Evolutionary conservation across 1,284 basidiomycete species (phyloP).

Genomic region (Ganoderma lingzhi): DNA sequence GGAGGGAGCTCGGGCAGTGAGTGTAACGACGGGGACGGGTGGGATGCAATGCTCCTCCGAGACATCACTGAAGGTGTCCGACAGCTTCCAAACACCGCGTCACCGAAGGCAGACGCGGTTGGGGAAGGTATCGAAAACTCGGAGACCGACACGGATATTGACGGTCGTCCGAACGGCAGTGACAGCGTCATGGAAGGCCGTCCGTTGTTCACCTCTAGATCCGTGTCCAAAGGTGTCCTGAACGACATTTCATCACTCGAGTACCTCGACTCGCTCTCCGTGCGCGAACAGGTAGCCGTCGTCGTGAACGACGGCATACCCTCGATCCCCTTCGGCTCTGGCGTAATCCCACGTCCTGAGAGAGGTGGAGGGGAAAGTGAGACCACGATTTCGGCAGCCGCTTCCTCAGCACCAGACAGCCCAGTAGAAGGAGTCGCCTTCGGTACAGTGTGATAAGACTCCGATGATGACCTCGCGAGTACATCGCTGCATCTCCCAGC

Average conservation of each 20-base stretch:
- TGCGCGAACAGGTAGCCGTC: conserved; percentile 28
- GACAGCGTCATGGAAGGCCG: conserved; percentile 44
- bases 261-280: conserved; percentile 40
- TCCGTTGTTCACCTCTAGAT: conserved; percentile 46
- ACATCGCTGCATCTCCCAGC: conserved; percentile 19
- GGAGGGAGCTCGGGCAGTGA: conserved; percentile 23
- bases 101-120: conserved; percentile 75
- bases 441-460: conserved; percentile 32
- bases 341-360: conserved; percentile 31
- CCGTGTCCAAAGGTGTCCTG: conserved; percentile 43
- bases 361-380: conserved; percentile 35
- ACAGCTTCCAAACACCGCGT: conserved; percentile 52
- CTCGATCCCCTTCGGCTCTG: conserved; percentile 22
- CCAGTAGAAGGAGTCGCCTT: conserved; percentile 38
- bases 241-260: conserved; percentile 44
- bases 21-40: conserved; percentile 26
- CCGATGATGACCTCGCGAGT: conserved; percentile 25
- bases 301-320: conserved; percentile 36
- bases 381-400: conserved; percentile 10
- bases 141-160: conserved; percentile 63
- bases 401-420: conserved; percentile 32
- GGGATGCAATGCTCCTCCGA: conserved; percentile 40
- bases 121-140: conserved; percentile 68
- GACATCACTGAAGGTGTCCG: conserved; percentile 44
- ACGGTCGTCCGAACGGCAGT: conserved; percentile 43